Percentiles rank a stretch among this genome's conserved stretches.
Evolutionary conservation across 768 basidiomycete genomes (phyloP).

Genomic region (Trichaptum fuscoviolaceum): DNA sequence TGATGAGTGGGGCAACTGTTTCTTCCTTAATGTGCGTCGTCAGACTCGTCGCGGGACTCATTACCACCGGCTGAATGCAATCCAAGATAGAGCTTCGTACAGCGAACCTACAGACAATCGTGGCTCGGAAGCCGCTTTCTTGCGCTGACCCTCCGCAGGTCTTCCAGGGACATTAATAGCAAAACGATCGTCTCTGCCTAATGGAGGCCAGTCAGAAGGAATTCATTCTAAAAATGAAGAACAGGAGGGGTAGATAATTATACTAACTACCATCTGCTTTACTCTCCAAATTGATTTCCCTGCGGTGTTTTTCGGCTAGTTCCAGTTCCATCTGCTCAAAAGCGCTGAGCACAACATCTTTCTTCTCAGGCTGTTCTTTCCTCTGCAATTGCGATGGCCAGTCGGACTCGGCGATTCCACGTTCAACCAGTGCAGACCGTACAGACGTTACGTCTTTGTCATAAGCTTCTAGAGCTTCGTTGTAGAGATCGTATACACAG

Average conservation of each 20-base stretch:
- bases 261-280: conserved; percentile 8
- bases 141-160: conserved; percentile 2
- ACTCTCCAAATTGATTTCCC: conserved; percentile 6
- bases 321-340: conserved; percentile 69
- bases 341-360: conserved; percentile 44
- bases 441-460: conserved; percentile 46
- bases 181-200: background rate
- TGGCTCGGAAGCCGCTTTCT: background rate
- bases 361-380: conserved; percentile 20
- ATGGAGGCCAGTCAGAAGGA: conserved; percentile 2
- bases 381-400: conserved; percentile 60
- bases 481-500: conserved; percentile 88
- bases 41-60: background rate
- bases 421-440: conserved; percentile 40
- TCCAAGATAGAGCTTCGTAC: conserved; percentile 46
- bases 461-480: conserved; percentile 65
- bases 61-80: conserved; percentile 43
- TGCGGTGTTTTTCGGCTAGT: conserved; percentile 42
- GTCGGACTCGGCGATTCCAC: conserved; percentile 46
- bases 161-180: conserved; percentile 5
- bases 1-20: too few species aligned
- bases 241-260: background rate
- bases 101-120: conserved; percentile 21
- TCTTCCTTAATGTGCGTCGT: too few species aligned
- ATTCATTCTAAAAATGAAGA: conserved; percentile 4